These are phyloP conservation scores for Microbotryum lychnidis-dioicae DNA, from an alignment of 1,284 basidiomycete genomes.

Conservation along the genomic window DNA sequence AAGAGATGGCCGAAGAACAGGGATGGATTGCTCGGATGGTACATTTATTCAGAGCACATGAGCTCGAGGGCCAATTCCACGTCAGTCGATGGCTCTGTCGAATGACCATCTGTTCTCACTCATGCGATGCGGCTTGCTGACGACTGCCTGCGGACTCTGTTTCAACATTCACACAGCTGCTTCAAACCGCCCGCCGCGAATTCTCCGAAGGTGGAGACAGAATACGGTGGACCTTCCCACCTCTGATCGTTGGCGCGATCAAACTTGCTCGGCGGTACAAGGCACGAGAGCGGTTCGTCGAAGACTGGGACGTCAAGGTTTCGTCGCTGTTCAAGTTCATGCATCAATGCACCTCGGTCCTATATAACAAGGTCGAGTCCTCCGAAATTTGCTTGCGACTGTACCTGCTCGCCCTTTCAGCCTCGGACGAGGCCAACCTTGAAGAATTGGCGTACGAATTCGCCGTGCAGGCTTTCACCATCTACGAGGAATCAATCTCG, in stretches of 20 bases:
- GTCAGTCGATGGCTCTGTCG: constrained; percentile 44
- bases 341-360: constrained; percentile 72
- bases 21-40: constrained; percentile 96
- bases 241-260: constrained; percentile 80
- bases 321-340: constrained; percentile 80
- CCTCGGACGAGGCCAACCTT: constrained; percentile 82
- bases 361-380: constrained; percentile 75
- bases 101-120: neutral
- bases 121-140: constrained; percentile 2
- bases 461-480: constrained; percentile 88
- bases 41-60: constrained; percentile 79
- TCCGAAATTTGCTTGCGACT: constrained; percentile 80
- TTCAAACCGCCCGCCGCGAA: constrained; percentile 78
- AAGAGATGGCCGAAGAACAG: constrained; percentile 91
- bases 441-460: constrained; percentile 92
- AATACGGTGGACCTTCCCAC: constrained; percentile 89
- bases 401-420: constrained; percentile 87
- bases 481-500: constrained; percentile 90
- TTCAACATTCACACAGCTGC: constrained; percentile 48
- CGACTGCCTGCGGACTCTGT: constrained; percentile 1
- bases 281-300: constrained; percentile 46
- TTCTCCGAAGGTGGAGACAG: constrained; percentile 85
- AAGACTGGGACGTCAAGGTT: constrained; percentile 73
- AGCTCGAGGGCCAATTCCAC: constrained; percentile 75
- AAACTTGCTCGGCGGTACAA: constrained; percentile 84